Evolutionary conservation across 106 monocot species (phyloP), one percentile per base, ranked within the genome.

Genomic region (Allium sativum): DNA sequence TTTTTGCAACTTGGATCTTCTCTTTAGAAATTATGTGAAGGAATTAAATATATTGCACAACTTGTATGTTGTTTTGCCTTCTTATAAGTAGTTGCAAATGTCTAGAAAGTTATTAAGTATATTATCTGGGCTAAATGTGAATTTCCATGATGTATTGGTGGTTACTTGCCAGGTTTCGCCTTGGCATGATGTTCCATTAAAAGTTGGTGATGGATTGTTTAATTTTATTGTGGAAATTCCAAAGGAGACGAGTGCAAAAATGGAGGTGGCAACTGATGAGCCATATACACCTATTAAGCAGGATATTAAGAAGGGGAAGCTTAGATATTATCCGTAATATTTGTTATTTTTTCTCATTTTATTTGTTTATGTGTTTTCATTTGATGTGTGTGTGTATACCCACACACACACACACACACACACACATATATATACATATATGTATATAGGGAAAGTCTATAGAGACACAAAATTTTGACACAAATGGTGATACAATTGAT

Each of bases 251-350:
- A 90, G 87, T 44, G 90, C 90, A 4, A 96, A 96, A 75, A 96
- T 96, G 95, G 95, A 96, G 79, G 81, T 90, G 56, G 95, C 90
- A 1, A 96, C 95, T 1, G 87, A 96, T 21, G 95, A 96, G 79
- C 64, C 84, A 0, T 84, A 65, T 74, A 90, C 95, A 8, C 95
- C 95, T 0, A 90, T 96, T 16, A 96, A 96, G 83, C 95, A 96
- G 73, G 95, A 96, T 50, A 96, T 79, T 1, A 96, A 96, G 84
- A 96, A 96, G 82, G 95, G 95, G 48, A 84, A 90, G 73, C 95
- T 96, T n/a, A 71, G 90, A 84, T 96, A 82, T 66, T 96, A 96
- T 41, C 90, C 95, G 95, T 90, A 66, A 31, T 31, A 31, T 31
- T 31, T 79, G 95, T 31, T 56, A 9, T 16, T 41, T 53, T 65